phyloP scores from a whole-genome alignment of 1,284 basidiomycete genomes.

The Takashimella koratensis region DNA sequence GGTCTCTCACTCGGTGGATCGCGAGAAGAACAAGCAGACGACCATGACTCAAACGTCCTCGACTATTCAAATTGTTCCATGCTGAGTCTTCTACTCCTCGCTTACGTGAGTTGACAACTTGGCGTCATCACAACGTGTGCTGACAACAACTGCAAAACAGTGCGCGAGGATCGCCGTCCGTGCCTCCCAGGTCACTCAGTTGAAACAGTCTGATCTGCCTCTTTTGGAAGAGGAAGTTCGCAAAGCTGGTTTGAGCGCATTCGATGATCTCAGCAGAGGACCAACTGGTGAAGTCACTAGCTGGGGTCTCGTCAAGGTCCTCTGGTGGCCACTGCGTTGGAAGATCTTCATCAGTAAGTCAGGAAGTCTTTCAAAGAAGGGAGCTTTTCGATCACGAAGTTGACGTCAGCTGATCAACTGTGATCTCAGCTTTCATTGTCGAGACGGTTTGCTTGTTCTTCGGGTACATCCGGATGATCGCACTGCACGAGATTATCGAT shows the following conservation, averaged over 20 bases:
- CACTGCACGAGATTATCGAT: constrained; percentile 40
- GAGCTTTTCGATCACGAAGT: too few species aligned
- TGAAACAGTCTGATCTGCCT: constrained; percentile 38
- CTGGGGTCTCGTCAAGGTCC: constrained; percentile 24
- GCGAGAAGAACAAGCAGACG: constrained; percentile 8
- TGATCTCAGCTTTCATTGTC: constrained; percentile 28
- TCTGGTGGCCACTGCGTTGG: constrained; percentile 33
- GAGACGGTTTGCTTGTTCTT: constrained; percentile 31
- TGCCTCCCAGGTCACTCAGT: constrained; percentile 19
- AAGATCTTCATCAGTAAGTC: constrained; percentile 32
- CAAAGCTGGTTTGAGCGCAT: constrained; percentile 13
- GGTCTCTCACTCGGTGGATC: constrained; percentile 4
- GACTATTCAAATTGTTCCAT: constrained; percentile 43
- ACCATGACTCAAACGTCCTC: constrained; percentile 30
- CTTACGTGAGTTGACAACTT: constrained; percentile 30
- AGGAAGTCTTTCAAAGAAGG: not conserved
- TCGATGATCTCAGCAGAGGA: not conserved
- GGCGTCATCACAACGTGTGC: not conserved
- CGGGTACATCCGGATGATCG: constrained; percentile 33
- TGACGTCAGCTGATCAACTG: not conserved
- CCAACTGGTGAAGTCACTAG: constrained; percentile 23
- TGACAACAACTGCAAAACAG: constrained; percentile 27
- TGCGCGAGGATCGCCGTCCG: constrained; percentile 25
- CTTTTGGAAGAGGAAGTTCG: constrained; percentile 37
- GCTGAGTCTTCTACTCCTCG: constrained; percentile 37